Evolutionary conservation across 495 filamentous ascomycete species (phyloP), one percentile per base, ranked within the genome.

Genomic region (Tuber indicum): DNA sequence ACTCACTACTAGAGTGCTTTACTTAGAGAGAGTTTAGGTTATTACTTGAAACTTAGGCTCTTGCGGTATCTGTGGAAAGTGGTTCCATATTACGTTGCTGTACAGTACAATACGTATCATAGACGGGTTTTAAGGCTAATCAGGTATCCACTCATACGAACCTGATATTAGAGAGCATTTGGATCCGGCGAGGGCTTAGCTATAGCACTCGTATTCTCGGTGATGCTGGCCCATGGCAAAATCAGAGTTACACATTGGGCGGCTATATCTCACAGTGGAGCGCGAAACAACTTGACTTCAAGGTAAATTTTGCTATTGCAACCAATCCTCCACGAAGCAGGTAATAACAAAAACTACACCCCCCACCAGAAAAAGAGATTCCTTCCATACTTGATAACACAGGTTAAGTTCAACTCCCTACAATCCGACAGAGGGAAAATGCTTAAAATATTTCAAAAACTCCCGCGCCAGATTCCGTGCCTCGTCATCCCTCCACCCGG

Each of bases 401-500:
- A 49, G 23, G 47, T 6, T 9, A 49, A 23, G 21, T 5, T 19
- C 6, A 49, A 49, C 19, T 49, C 8, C 47, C 47, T 49, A 49
- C 19, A 49, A 8, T 8, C 47, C 47, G 6, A 49, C 8, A 49
- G 47, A 21, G 23, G 47, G 21, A 49, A 49, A 49, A 3, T 23
- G 0, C 47, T 49, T 49, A 49, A 49, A 23, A 23, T 49, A 49
- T 49, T 49, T 19, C 41, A 75, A 45, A 71, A 45, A 36, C 42
- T 43, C 52, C 21, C 5, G 17, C n/a, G 52, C 36, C 12, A 70
- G 6, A 1, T 5, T 3, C 41, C 58, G 62, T 47, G 72, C 75
- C 44, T 77, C 75, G 3, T 77, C 75, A 12, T 77, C 75, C 58
- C 26, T 77, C 75, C 75, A 77, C 26, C 75, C 75, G 26, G 39